A percentile compares a stretch with the other conserved stretches of the same genome.
These are phyloP conservation scores for Prinsepia uniflora DNA, from an alignment of 306 rosid species.

Conservation along the genomic window DNA sequence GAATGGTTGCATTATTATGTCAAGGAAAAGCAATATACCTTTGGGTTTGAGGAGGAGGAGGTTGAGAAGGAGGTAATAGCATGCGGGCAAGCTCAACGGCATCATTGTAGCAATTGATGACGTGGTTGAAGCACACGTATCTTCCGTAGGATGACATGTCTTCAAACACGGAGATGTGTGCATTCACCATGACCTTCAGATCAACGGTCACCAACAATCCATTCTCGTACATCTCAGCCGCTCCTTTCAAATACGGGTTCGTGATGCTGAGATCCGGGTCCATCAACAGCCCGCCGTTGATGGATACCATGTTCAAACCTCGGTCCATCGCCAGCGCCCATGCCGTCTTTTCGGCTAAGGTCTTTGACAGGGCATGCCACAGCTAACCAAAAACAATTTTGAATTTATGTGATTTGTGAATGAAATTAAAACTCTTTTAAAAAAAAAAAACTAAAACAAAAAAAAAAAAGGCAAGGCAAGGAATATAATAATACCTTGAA, in stretches of 20 bases:
- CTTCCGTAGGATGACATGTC: conserved; percentile 33
- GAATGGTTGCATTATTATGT: too few species aligned
- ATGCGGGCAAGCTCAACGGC: conserved; percentile 28
- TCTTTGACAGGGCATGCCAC: conserved; percentile 39
- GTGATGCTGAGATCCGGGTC: conserved; percentile 25
- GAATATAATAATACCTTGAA: conserved; percentile 32
- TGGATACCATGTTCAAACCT: conserved; percentile 37
- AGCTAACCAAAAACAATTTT: conserved; percentile 14
- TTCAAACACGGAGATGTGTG: conserved; percentile 33
- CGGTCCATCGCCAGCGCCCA: conserved; percentile 41
- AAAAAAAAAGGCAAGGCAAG: too few species aligned
- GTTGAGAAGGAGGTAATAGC: conserved; percentile 22
- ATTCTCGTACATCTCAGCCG: conserved; percentile 39
- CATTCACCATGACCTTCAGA: conserved; percentile 29
- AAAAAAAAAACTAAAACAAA: too few species aligned
- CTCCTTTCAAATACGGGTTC: conserved; percentile 34
- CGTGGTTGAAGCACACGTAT: conserved; percentile 33
- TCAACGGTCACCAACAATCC: conserved; percentile 37
- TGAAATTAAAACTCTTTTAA: too few species aligned
- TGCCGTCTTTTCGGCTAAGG: conserved; percentile 32
- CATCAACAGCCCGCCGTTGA: conserved; percentile 33
- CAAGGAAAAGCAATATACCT: not conserved
- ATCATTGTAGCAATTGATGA: conserved; percentile 24
- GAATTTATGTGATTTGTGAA: too few species aligned
- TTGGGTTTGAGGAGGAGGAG: not conserved